Evolutionary conservation across 2,329 filamentous ascomycete species (phyloP).

Genomic region (Arthrobotrys sinensis): DNA sequence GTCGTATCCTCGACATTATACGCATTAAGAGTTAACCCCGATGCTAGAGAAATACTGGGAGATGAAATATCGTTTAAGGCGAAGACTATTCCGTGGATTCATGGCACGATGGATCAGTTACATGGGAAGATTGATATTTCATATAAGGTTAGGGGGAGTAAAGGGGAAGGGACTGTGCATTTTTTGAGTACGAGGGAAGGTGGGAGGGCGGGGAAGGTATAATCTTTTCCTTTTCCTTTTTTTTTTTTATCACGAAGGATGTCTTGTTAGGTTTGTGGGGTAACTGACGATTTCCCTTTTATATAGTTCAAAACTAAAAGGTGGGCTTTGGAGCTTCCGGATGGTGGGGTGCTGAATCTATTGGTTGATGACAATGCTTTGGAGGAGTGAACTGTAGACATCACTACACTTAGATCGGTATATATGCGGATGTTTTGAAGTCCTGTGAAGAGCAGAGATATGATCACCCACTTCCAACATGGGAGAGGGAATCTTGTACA

Average conservation of each 20-base stretch:
- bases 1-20: constrained; percentile 92
- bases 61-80: constrained; percentile 87
- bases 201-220: constrained; percentile 68
- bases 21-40: constrained; percentile 84
- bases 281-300: not conserved
- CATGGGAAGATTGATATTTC: constrained; percentile 89
- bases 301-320: constrained; percentile 85
- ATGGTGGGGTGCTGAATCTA: constrained; percentile 79
- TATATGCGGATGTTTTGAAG: too few species aligned
- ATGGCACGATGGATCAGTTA: constrained; percentile 91
- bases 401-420: not conserved
- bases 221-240: constrained; percentile 69
- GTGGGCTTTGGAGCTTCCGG: constrained; percentile 84
- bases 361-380: constrained; percentile 71
- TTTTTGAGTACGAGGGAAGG: constrained; percentile 83
- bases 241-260: constrained; percentile 62
- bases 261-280: constrained; percentile 11
- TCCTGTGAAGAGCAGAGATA: too few species aligned
- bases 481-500: not conserved
- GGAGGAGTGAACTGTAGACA: not conserved
- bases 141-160: constrained; percentile 88
- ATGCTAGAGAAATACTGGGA: constrained; percentile 83
- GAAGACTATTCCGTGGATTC: constrained; percentile 83
- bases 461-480: too few species aligned
- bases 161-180: constrained; percentile 79